Conservation (phyloP, 1,284 basidiomycete genomes). For the Phlebopus sp. region DNA sequence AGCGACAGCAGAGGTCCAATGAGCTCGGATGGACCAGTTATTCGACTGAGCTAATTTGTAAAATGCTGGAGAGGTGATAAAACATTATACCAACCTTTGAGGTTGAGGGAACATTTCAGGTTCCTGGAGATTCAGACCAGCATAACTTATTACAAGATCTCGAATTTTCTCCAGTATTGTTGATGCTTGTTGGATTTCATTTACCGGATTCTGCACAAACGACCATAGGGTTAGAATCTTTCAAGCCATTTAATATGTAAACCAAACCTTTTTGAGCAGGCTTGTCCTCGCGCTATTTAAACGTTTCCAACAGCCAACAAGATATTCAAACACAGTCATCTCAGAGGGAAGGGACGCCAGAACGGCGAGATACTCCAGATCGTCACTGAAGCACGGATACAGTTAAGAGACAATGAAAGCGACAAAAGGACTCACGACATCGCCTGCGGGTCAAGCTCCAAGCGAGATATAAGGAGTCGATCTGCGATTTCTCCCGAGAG, state of each 20-base stretch:
- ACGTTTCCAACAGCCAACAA: slow-evolving; percentile 90
- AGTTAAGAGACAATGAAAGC: not conserved
- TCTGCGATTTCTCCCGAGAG: slow-evolving; percentile 66
- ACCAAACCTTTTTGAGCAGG: slow-evolving; percentile 57
- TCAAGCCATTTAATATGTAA: not conserved
- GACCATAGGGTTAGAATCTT: not conserved
- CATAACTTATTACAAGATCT: slow-evolving; percentile 85
- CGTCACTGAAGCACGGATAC: slow-evolving; percentile 52
- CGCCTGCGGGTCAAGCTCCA: slow-evolving; percentile 75
- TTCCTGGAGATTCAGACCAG: slow-evolving; percentile 87
- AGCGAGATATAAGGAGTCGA: slow-evolving; percentile 81
- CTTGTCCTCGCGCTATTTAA: slow-evolving; percentile 57
- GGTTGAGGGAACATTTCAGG: slow-evolving; percentile 95
- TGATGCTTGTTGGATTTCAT: slow-evolving; percentile 62
- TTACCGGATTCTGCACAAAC: slow-evolving; percentile 48
- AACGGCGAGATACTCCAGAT: slow-evolving; percentile 76
- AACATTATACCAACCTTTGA: slow-evolving; percentile 49
- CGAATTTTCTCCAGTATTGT: slow-evolving; percentile 69
- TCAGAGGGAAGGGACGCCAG: slow-evolving; percentile 75
- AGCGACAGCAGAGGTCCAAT: slow-evolving; percentile 71
- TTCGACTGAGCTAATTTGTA: slow-evolving; percentile 44
- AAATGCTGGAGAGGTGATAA: not conserved
- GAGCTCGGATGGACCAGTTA: slow-evolving; percentile 75
- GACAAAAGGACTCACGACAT: slow-evolving; percentile 60
- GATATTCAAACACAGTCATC: slow-evolving; percentile 88